These are phyloP conservation scores for Cordyceps fumosorosea DNA, from an alignment of 2,329 filamentous ascomycete species.

Conservation along the genomic window DNA sequence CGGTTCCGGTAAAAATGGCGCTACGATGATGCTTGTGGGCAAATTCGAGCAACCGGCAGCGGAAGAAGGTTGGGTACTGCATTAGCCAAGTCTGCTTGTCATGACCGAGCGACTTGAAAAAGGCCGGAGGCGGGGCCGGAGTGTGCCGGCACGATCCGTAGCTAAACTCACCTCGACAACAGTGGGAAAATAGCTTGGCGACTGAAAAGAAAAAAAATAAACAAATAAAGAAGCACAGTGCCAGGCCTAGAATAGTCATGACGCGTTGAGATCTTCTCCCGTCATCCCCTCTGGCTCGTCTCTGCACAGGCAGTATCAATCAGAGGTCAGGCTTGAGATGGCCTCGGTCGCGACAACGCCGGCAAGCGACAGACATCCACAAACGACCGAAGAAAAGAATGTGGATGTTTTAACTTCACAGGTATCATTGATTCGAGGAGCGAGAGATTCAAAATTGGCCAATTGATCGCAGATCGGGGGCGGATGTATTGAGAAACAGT, in stretches of 20 bases:
- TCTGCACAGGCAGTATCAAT: not conserved
- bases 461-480: not conserved
- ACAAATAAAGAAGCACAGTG: no score
- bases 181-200: not conserved
- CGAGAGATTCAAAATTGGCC: not conserved
- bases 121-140: no score
- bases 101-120: not conserved
- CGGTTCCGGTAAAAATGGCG: no score
- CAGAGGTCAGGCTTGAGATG: not conserved
- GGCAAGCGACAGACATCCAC: no score
- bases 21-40: not conserved
- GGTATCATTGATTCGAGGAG: not conserved
- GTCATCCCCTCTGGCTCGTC: not conserved
- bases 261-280: not conserved
- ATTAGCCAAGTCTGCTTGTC: not conserved
- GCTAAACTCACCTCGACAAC: not conserved
- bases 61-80: not conserved
- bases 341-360: not conserved
- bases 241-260: not conserved
- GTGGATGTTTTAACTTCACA: no score
- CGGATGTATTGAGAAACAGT: not conserved
- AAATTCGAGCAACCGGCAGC: not conserved
- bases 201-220: not conserved
- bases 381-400: no score
- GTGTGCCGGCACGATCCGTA: not conserved